Evolutionary conservation across 805 yeast species (phyloP).

Genomic region (Henningerozyma blattae): DNA sequence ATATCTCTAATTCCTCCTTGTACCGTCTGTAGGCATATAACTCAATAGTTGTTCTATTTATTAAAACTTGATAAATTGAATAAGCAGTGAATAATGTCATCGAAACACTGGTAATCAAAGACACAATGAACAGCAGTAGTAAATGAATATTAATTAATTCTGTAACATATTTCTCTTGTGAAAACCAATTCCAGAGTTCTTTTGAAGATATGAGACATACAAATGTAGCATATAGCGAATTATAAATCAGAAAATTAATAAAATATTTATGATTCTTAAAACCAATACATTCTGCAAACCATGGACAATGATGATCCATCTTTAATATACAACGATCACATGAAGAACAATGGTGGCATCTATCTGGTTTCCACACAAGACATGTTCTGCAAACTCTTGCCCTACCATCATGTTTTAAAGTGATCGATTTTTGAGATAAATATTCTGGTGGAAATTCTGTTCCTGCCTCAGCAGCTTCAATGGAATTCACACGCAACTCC

Average conservation of each 20-base stretch:
- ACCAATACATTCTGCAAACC: conserved; percentile 89
- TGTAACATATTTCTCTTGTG: conserved; percentile 27
- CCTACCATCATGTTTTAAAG: conserved; percentile 46
- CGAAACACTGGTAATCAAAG: conserved; percentile 42
- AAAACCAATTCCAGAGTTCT: conserved; percentile 39
- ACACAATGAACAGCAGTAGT: conserved; percentile 45
- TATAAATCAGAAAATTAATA: conserved; percentile 55
- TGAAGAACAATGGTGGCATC: conserved; percentile 75
- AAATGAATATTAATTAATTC: conserved; percentile 43
- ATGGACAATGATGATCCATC: conserved; percentile 94
- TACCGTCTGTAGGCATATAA: conserved; percentile 43
- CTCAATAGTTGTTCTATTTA: conserved; percentile 76
- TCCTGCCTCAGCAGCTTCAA: conserved; percentile 19
- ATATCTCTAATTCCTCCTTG: conserved; percentile 26
- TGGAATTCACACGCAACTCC: conserved; percentile 26
- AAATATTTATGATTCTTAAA: conserved; percentile 70
- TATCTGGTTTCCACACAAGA: conserved; percentile 65
- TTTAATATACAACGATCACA: conserved; percentile 60
- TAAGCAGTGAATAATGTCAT: conserved; percentile 45
- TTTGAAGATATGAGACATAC: conserved; percentile 30
- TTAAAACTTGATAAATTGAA: conserved; percentile 43
- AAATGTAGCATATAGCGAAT: conserved; percentile 34
- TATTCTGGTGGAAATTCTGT: conserved; percentile 31
- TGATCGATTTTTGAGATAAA: conserved; percentile 30
- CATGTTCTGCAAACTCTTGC: conserved; percentile 64